Evolutionary conservation across 2,329 filamentous ascomycete species (phyloP).

Genomic region (Arthrobotrys pseudoclavata): DNA sequence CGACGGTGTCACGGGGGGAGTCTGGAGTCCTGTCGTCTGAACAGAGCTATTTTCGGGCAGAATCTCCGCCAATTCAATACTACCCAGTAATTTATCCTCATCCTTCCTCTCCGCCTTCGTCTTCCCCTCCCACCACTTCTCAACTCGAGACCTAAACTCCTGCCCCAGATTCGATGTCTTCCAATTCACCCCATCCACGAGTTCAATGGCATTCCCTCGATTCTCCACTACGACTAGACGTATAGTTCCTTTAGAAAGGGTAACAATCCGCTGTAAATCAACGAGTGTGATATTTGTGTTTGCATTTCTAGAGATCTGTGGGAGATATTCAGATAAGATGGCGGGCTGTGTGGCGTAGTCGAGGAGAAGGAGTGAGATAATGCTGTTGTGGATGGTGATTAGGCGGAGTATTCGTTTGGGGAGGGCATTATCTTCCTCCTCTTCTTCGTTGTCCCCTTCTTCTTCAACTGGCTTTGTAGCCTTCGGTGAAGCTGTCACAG

Average conservation of each 20-base stretch:
- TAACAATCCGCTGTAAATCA: conserved; percentile 41
- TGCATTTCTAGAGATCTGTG: conserved; percentile 46
- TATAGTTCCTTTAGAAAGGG: conserved; percentile 34
- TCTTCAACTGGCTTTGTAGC: conserved; percentile 14
- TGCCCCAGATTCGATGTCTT: conserved; percentile 41
- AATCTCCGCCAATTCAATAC: conserved; percentile 46
- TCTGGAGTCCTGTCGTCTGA: conserved; percentile 18
- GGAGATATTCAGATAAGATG: conserved; percentile 40
- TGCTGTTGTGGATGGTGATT: conserved; percentile 42
- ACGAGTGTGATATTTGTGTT: conserved; percentile 44
- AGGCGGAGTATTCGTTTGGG: conserved; percentile 43
- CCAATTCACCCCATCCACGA: conserved; percentile 37
- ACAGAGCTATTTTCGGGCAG: not conserved
- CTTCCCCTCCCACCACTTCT: conserved; percentile 44
- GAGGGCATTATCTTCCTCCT: conserved; percentile 10
- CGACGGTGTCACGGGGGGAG: conserved; percentile 40
- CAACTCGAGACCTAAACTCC: conserved; percentile 16
- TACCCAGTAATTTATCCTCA: conserved; percentile 28
- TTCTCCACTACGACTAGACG: conserved; percentile 33
- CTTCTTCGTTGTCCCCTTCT: not conserved
- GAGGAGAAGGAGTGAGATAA: conserved; percentile 37
- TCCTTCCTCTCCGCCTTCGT: conserved; percentile 2
- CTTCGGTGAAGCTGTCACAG: not conserved
- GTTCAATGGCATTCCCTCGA: conserved; percentile 45
- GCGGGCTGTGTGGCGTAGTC: conserved; percentile 52